phyloP scores from a whole-genome alignment of 176 grass and related monocot species.

The Chloris gayana region DNA sequence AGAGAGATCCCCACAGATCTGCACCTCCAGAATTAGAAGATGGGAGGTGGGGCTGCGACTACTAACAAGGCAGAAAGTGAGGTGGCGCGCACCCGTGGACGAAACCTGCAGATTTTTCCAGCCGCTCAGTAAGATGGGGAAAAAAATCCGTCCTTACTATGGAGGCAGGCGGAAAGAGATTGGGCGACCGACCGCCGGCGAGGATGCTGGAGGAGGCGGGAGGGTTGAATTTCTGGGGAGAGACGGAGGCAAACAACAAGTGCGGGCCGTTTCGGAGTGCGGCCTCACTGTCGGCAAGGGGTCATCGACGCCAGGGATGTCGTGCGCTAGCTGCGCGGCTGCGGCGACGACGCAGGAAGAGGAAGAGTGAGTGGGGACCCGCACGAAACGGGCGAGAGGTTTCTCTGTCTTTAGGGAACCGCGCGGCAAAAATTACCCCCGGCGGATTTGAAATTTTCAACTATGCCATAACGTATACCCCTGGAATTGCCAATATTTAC shows the following conservation, averaged over 20 bases:
- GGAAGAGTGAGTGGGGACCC: background rate
- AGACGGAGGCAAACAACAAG: background rate
- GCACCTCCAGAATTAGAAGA: background rate
- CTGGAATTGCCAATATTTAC: background rate
- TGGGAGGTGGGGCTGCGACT: background rate
- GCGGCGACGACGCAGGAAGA: background rate
- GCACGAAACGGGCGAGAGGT: no score
- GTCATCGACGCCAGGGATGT: background rate
- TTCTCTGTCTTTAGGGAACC: background rate
- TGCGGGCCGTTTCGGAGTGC: background rate
- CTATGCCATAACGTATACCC: constrained; percentile 34
- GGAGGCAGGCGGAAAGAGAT: background rate
- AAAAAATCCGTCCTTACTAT: background rate
- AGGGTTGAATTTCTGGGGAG: background rate
- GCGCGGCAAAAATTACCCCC: constrained; percentile 39
- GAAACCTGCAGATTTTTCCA: background rate
- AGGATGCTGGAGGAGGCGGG: background rate
- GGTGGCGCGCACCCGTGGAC: background rate
- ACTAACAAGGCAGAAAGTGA: background rate
- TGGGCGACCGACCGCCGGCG: background rate
- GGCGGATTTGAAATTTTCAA: constrained; percentile 18
- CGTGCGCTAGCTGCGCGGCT: background rate
- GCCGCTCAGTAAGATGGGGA: background rate
- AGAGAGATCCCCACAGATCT: background rate
- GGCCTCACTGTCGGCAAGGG: background rate